Percentiles rank a stretch among this genome's conserved stretches.
These are phyloP conservation scores for Chrysoporthe puriensis DNA, from an alignment of 2,329 filamentous ascomycete genomes.

Conservation along the genomic window DNA sequence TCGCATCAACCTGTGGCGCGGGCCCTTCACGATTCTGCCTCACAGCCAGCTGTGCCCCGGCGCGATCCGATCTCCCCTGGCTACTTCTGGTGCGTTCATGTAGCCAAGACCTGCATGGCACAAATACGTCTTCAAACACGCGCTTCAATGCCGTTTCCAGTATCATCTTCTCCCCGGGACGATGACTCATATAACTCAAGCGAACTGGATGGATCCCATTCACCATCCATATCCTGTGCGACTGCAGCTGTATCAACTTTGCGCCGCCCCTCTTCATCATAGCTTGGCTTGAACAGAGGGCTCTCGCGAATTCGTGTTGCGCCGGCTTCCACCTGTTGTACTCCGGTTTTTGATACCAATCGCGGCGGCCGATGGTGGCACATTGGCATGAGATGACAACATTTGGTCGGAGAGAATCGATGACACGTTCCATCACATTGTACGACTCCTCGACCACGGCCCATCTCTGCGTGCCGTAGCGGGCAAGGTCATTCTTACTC, in stretches of 20 bases:
- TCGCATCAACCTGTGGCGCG: too few relatives aligned
- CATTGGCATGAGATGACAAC: constrained; percentile 11
- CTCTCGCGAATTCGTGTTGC: not conserved
- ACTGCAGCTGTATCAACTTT: not conserved
- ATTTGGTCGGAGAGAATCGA: constrained; percentile 4
- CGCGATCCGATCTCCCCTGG: too few relatives aligned
- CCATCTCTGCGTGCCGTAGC: not conserved
- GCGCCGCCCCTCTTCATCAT: not conserved
- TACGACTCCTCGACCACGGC: constrained; percentile 7
- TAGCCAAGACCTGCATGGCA: constrained; percentile 1
- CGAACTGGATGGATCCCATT: not conserved
- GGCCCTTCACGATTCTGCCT: too few relatives aligned
- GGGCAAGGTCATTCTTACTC: not conserved
- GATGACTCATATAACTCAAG: not conserved
- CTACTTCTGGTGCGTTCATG: not conserved
- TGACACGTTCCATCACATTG: not conserved
- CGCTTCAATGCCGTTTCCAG: constrained; percentile 1
- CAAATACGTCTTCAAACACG: constrained; percentile 9
- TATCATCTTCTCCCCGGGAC: not conserved
- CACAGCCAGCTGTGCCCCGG: too few relatives aligned
- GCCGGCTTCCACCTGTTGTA: constrained; percentile 1
- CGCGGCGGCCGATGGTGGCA: not conserved
- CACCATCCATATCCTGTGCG: not conserved
- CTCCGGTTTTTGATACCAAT: not conserved
- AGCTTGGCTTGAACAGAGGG: not conserved